A percentile compares a stretch with the other conserved stretches of the same genome.
These are phyloP conservation scores for Coniferiporia weirii DNA, from an alignment of 1,284 basidiomycete species.

Conservation along the genomic window DNA sequence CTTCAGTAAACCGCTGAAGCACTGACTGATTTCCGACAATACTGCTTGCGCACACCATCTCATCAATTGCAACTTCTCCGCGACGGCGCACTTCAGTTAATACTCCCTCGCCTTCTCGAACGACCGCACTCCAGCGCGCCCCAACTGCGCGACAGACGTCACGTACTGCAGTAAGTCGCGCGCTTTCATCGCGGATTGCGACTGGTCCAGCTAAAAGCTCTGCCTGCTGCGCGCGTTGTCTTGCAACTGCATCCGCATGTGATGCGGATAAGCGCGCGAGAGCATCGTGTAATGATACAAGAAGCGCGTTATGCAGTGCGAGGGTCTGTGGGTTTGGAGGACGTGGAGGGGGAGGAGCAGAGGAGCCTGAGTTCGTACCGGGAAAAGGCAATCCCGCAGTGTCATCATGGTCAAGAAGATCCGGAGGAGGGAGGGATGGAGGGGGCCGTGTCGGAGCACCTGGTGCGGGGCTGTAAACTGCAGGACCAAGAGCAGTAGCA, in stretches of 20 bases:
- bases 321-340: conserved; percentile 88
- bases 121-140: conserved; percentile 55
- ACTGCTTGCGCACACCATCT: conserved; percentile 89
- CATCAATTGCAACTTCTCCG: conserved; percentile 84
- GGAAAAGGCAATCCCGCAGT: conserved; percentile 21
- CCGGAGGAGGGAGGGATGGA: conserved; percentile 28
- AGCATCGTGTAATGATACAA: conserved; percentile 69
- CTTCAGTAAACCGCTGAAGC: conserved; percentile 13
- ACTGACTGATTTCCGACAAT: conserved; percentile 95
- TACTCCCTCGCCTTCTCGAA: conserved; percentile 62
- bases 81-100: conserved; percentile 66
- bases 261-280: conserved; percentile 62
- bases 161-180: conserved; percentile 88
- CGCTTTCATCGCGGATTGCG: conserved; percentile 94
- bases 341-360: conserved; percentile 58
- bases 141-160: conserved; percentile 85
- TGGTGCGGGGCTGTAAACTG: conserved; percentile 36
- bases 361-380: conserved; percentile 10
- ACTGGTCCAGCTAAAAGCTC: conserved; percentile 88
- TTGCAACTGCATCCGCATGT: conserved; percentile 65
- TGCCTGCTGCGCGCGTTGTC: conserved; percentile 71
- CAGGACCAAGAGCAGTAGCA: conserved; percentile 18
- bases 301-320: conserved; percentile 77
- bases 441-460: conserved; percentile 30
- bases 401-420: conserved; percentile 35